Conservation (phyloP, 352 stramenopile species). For the Plasmopara muralis region DNA sequence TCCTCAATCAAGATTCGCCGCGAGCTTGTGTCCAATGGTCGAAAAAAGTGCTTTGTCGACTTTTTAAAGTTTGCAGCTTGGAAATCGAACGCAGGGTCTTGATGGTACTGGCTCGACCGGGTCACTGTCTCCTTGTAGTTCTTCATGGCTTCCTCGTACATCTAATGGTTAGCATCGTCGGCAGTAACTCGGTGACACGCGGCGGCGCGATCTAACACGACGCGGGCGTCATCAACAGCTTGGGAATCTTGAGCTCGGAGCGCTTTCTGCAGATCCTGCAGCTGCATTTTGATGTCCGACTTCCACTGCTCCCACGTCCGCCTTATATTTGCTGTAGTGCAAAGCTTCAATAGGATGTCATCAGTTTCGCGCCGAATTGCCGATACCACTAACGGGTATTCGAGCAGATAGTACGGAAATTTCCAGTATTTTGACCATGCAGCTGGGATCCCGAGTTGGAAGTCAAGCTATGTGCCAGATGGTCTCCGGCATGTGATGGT, state of each 20-base stretch:
- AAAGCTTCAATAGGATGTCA: neutral
- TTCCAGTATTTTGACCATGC: neutral
- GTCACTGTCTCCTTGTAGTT: slow-evolving; percentile 1
- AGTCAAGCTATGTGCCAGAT: neutral
- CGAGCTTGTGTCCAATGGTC: neutral
- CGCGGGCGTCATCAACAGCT: neutral
- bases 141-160: neutral
- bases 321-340: neutral
- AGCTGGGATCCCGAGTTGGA: neutral
- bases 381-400: neutral
- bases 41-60: neutral
- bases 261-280: neutral
- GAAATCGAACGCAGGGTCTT: neutral
- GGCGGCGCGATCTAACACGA: neutral
- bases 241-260: neutral
- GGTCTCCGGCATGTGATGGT: neutral
- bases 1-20: neutral
- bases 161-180: neutral
- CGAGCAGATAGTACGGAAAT: too few species aligned
- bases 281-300: neutral
- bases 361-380: neutral
- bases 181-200: neutral
- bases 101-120: slow-evolving; percentile 1
- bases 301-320: neutral
- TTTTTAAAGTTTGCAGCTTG: neutral